Evolutionary conservation across 163 green algal species (phyloP).

Genomic region (Chloroidium sp.): DNA sequence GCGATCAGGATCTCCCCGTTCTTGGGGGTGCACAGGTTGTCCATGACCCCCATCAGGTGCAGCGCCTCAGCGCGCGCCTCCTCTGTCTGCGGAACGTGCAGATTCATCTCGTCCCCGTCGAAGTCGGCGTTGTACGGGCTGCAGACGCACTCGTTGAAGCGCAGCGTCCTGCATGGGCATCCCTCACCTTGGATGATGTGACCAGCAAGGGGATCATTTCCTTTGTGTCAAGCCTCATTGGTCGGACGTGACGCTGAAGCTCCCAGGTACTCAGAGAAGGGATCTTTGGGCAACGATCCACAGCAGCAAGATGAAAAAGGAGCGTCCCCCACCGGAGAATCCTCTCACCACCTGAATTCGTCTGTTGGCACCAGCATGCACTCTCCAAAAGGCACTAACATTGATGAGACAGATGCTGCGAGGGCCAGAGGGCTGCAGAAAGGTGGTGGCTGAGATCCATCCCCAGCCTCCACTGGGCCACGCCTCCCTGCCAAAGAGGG

Average conservation of each 20-base stretch:
- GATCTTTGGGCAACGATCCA: too few relatives aligned
- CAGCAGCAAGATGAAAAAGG: neutral
- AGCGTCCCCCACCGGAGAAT: too few relatives aligned
- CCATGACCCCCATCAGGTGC: constrained; percentile 81
- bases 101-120: constrained; percentile 96
- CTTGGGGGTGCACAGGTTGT: constrained; percentile 96
- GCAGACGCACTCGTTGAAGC: constrained; percentile 99
- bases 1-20: constrained; percentile 94
- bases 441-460: neutral
- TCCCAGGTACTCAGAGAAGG: neutral
- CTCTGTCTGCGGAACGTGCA: constrained; percentile 92
- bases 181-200: neutral
- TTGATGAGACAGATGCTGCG: too few relatives aligned
- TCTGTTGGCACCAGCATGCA: too few relatives aligned
- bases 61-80: constrained; percentile 88
- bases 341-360: too few relatives aligned
- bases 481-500: constrained; percentile 10
- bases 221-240: neutral
- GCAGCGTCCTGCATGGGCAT: constrained; percentile 58
- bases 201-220: neutral
- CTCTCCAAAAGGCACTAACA: too few relatives aligned
- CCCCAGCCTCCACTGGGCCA: neutral
- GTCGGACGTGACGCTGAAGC: too few relatives aligned
- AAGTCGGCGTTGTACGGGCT: constrained; percentile 98
- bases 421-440: too few relatives aligned